Percentiles rank a stretch among this genome's conserved stretches.
phyloP scores from a whole-genome alignment of 805 yeast genomes.

The Suhomyces emberorum region DNA sequence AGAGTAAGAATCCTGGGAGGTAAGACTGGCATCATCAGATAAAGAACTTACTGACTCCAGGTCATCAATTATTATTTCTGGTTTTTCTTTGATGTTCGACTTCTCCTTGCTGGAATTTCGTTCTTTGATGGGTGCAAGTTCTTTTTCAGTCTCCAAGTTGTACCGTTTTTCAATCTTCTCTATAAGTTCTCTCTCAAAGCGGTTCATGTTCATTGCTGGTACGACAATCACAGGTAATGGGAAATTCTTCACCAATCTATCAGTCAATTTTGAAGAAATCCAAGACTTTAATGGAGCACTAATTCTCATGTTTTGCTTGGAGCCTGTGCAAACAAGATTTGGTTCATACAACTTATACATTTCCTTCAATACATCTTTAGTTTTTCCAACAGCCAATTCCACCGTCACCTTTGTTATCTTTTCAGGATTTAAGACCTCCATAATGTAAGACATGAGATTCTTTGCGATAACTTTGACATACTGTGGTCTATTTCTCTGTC shows the following conservation, averaged over 20 bases:
- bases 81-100: neutral
- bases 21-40: slow-evolving; percentile 18
- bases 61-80: slow-evolving; percentile 9
- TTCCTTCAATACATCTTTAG: slow-evolving; percentile 55
- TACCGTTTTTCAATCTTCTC: slow-evolving; percentile 20
- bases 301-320: slow-evolving; percentile 42
- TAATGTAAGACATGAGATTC: slow-evolving; percentile 51
- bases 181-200: slow-evolving; percentile 47
- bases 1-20: slow-evolving; percentile 31
- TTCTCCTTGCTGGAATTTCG: neutral
- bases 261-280: slow-evolving; percentile 60
- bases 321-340: slow-evolving; percentile 51
- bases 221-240: slow-evolving; percentile 67
- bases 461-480: slow-evolving; percentile 43
- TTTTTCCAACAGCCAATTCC: slow-evolving; percentile 58
- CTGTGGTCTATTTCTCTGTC: slow-evolving; percentile 45
- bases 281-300: slow-evolving; percentile 57
- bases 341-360: slow-evolving; percentile 63
- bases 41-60: slow-evolving; percentile 16
- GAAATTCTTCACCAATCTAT: slow-evolving; percentile 59
- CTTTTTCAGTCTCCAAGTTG: neutral
- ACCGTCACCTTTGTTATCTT: slow-evolving; percentile 50
- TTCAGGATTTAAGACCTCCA: slow-evolving; percentile 45
- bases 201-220: slow-evolving; percentile 55
- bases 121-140: neutral